Evolutionary conservation across 768 basidiomycete genomes (phyloP).

Genomic region (Pholiota conissans): DNA sequence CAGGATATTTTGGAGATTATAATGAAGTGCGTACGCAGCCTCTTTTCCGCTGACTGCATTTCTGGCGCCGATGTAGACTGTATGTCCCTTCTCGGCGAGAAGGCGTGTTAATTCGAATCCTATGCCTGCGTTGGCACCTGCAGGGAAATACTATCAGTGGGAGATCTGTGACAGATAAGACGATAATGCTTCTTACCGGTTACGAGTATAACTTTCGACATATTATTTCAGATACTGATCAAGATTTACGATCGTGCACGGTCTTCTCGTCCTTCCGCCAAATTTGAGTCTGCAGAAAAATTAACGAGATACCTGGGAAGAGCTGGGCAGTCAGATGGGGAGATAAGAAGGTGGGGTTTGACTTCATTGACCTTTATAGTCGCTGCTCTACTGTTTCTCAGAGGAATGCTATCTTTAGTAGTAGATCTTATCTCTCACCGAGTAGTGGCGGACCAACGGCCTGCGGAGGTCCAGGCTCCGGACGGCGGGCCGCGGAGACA

Average conservation of each 20-base stretch:
- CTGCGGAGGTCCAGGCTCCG: too few species aligned
- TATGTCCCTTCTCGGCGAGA: conserved; percentile 41
- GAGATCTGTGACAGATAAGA: not conserved
- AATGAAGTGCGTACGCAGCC: too few species aligned
- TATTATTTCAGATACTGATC: not conserved
- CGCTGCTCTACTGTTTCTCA: too few species aligned
- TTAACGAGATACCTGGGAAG: too few species aligned
- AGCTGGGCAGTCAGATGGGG: too few species aligned
- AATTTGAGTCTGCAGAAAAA: not conserved
- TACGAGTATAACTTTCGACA: not conserved
- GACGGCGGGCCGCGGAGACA: too few species aligned
- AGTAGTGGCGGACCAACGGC: too few species aligned
- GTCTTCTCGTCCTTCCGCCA: too few species aligned
- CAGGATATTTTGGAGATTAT: not conserved
- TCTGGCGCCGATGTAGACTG: conserved; percentile 42
- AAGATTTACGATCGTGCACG: not conserved
- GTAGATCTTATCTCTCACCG: too few species aligned
- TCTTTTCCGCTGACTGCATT: conserved; percentile 33
- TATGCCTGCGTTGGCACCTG: conserved; percentile 45
- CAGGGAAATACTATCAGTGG: not conserved
- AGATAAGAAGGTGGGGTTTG: too few species aligned
- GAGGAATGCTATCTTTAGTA: too few species aligned
- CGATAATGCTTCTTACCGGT: not conserved
- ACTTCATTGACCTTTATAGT: too few species aligned
- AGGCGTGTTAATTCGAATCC: conserved; percentile 44